phyloP scores from a whole-genome alignment of 345 rosid genomes.

The Gossypium sturtianum region DNA sequence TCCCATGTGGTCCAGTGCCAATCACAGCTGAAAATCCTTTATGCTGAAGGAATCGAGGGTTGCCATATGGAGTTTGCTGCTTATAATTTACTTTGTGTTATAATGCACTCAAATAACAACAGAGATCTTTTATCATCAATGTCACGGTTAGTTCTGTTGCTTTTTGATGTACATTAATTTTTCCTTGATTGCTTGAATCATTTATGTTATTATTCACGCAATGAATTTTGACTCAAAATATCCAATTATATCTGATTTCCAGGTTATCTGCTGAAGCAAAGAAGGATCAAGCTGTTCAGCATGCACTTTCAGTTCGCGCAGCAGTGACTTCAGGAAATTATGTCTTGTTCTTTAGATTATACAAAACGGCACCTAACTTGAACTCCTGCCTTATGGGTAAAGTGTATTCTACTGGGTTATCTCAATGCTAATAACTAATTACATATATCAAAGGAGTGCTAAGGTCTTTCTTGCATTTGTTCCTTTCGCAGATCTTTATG shows the following conservation, averaged over 20 bases:
- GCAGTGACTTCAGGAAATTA: conserved; percentile 95
- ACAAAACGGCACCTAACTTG: conserved; percentile 86
- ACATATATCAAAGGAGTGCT: neutral
- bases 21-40: conserved; percentile 86
- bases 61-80: conserved; percentile 92
- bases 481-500: conserved; percentile 68
- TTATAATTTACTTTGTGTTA: conserved; percentile 76
- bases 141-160: conserved; percentile 62
- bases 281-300: conserved; percentile 72
- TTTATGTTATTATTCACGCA: neutral
- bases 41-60: conserved; percentile 90
- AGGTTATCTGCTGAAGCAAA: conserved; percentile 76
- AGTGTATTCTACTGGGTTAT: conserved; percentile 15
- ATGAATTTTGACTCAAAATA: neutral
- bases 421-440: neutral
- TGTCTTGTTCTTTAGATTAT: conserved; percentile 75
- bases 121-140: conserved; percentile 81
- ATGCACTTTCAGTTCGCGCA: conserved; percentile 93
- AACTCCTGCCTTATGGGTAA: conserved; percentile 85
- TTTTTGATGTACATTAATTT: neutral
- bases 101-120: conserved; percentile 80
- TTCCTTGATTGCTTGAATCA: neutral
- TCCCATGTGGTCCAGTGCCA: conserved; percentile 58
- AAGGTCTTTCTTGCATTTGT: neutral
- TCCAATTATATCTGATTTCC: conserved; percentile 10